Conservation (phyloP, 228 moss, liverwort and hornwort genomes). For the Sphagnum fallax region DNA sequence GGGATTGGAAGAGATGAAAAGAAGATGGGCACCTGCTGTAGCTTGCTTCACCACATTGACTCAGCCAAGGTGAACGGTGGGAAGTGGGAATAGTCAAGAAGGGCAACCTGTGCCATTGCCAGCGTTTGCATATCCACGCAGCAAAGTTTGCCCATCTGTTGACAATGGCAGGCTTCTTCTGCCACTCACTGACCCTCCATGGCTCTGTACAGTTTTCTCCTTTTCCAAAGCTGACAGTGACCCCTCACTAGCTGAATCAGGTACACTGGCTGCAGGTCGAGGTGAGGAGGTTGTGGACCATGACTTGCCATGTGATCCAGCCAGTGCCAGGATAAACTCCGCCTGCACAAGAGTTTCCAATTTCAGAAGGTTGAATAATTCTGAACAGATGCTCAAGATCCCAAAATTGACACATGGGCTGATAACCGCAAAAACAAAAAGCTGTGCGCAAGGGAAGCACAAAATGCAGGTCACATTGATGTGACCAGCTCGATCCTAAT, state of each 20-base stretch:
- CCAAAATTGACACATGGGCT: too few relatives aligned
- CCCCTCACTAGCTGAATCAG: slow-evolving; percentile 40
- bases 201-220: slow-evolving; percentile 27
- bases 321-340: slow-evolving; percentile 42
- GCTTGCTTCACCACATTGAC: slow-evolving; percentile 17
- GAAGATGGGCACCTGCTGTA: slow-evolving; percentile 6
- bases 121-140: slow-evolving; percentile 43
- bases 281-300: slow-evolving; percentile 58
- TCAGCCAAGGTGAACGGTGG: slow-evolving; percentile 6
- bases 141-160: slow-evolving; percentile 39
- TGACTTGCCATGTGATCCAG: slow-evolving; percentile 45
- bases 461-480: too few relatives aligned
- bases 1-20: too few relatives aligned
- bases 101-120: slow-evolving; percentile 23
- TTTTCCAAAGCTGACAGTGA: slow-evolving; percentile 20
- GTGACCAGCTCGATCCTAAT: too few relatives aligned
- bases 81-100: slow-evolving; percentile 8
- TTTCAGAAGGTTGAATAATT: too few relatives aligned
- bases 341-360: slow-evolving; percentile 14
- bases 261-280: slow-evolving; percentile 26
- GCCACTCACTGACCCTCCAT: slow-evolving; percentile 25
- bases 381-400: too few relatives aligned
- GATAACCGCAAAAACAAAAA: too few relatives aligned
- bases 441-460: too few relatives aligned
- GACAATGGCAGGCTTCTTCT: slow-evolving; percentile 27